Conservation (phyloP, 2,329 filamentous ascomycete genomes). For the Teratosphaeria nubilosa region DNA sequence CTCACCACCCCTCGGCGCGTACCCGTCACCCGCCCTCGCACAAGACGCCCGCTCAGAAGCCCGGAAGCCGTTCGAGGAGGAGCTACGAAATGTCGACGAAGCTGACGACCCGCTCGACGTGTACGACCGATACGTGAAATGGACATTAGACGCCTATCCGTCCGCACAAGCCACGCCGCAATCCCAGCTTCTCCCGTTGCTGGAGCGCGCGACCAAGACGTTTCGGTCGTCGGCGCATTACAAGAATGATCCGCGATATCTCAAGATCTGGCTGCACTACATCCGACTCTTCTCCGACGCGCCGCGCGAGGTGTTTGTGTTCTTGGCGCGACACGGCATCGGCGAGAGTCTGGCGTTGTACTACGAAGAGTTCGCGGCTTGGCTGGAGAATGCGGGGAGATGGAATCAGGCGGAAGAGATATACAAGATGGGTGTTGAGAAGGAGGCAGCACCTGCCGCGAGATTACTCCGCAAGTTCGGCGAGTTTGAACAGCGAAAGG, state of each 20-base stretch:
- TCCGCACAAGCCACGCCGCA: constrained; percentile 84
- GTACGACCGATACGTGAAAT: constrained; percentile 93
- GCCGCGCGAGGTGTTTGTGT: constrained; percentile 87
- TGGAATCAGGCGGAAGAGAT: constrained; percentile 93
- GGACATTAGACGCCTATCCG: constrained; percentile 91
- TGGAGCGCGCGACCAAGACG: constrained; percentile 85
- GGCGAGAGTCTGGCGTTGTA: constrained; percentile 81
- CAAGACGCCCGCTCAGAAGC: constrained; percentile 69
- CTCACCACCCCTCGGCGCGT: constrained; percentile 41
- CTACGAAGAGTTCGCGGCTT: constrained; percentile 93
- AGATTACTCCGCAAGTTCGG: constrained; percentile 79
- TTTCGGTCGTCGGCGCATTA: constrained; percentile 71
- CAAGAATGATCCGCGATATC: constrained; percentile 87
- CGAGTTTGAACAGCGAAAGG: constrained; percentile 75
- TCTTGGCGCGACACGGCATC: constrained; percentile 77
- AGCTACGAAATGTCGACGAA: constrained; percentile 67
- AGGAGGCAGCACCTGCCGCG: constrained; percentile 72
- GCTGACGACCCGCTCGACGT: constrained; percentile 91
- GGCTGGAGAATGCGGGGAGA: constrained; percentile 73
- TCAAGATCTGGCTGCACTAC: constrained; percentile 90
- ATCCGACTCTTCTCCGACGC: constrained; percentile 86
- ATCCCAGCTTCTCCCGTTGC: constrained; percentile 77
- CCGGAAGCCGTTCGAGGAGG: constrained; percentile 75
- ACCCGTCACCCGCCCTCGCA: constrained; percentile 52
- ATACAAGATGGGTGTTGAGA: constrained; percentile 79